Percentiles rank a stretch among this genome's conserved stretches.
phyloP scores from a whole-genome alignment of 805 yeast genomes.

The Candida takata region DNA sequence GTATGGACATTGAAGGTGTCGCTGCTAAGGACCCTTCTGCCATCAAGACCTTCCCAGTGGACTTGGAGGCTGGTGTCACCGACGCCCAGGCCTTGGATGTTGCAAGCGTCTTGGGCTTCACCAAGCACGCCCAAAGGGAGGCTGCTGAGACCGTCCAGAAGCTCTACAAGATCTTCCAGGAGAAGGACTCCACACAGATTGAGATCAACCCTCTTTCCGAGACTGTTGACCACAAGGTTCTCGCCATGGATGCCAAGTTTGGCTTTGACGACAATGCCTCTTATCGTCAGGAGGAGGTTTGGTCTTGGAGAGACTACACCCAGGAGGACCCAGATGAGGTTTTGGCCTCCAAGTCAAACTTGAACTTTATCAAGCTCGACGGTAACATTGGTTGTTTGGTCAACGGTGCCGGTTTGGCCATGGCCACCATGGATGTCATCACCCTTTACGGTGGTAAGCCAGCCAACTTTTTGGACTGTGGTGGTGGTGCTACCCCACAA shows the following conservation, averaged over 20 bases:
- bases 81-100: constrained; percentile 67
- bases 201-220: constrained; percentile 98
- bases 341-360: constrained; percentile 80
- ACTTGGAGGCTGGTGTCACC: constrained; percentile 73
- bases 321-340: constrained; percentile 99
- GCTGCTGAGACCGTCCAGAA: constrained; percentile 84
- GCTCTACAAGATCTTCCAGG: constrained; percentile 82
- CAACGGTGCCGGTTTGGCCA: constrained; percentile 99
- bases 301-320: constrained; percentile 92
- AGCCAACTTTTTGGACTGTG: constrained; percentile 98
- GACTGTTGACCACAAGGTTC: constrained; percentile 80
- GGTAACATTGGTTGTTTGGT: constrained; percentile 99
- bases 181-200: constrained; percentile 94
- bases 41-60: constrained; percentile 80
- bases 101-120: constrained; percentile 78
- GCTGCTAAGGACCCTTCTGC: constrained; percentile 88
- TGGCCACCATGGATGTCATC: constrained; percentile 99
- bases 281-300: constrained; percentile 91
- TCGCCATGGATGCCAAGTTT: constrained; percentile 99
- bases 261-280: constrained; percentile 96
- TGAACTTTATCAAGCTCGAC: constrained; percentile 94
- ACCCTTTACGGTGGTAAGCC: constrained; percentile 98
- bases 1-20: constrained; percentile 99
- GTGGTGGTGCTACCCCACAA: constrained; percentile 99
- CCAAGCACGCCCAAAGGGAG: constrained; percentile 66